Evolutionary conservation across 2,329 filamentous ascomycete species (phyloP).

Genomic region (Metarhizium brunneum): DNA sequence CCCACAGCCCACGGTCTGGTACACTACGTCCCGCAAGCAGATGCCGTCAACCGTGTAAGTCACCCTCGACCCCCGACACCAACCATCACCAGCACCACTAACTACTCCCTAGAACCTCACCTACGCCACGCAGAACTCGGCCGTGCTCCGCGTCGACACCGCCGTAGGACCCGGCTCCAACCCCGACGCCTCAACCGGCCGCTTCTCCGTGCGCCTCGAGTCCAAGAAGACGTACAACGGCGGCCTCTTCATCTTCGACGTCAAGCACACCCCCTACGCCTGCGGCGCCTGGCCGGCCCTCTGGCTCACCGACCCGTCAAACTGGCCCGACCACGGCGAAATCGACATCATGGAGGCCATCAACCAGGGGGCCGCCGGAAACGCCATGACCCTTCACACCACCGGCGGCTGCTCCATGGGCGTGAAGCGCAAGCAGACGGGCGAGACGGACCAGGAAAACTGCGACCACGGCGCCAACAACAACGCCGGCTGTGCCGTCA

Average conservation of each 20-base stretch:
- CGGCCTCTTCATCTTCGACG: conserved; percentile 61
- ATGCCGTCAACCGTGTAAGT: conserved; percentile 33
- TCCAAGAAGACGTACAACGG: conserved; percentile 49
- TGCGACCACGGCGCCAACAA: conserved; percentile 41
- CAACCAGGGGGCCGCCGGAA: conserved; percentile 44
- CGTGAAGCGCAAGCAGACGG: conserved; percentile 45
- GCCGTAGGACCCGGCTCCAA: conserved; percentile 35
- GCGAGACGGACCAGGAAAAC: conserved; percentile 28
- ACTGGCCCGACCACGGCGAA: conserved; percentile 57
- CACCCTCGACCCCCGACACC: background rate
- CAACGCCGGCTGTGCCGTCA: conserved; percentile 51
- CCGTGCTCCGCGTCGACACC: conserved; percentile 53
- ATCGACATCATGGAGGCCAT: conserved; percentile 54
- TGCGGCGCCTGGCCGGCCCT: conserved; percentile 58
- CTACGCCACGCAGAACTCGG: conserved; percentile 41
- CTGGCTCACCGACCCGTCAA: conserved; percentile 51
- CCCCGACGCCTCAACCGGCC: conserved; percentile 47
- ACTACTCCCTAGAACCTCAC: conserved; percentile 46
- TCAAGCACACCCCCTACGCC: conserved; percentile 53
- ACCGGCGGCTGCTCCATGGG: conserved; percentile 40
- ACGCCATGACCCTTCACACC: conserved; percentile 53
- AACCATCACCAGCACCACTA: background rate
- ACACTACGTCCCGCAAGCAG: conserved; percentile 38
- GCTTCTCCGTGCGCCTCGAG: conserved; percentile 53
- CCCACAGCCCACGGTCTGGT: conserved; percentile 36